Percentiles rank a stretch among this genome's conserved stretches.
phyloP scores from a whole-genome alignment of 2,329 filamentous ascomycete genomes.

The Coniochaeta sp. region DNA sequence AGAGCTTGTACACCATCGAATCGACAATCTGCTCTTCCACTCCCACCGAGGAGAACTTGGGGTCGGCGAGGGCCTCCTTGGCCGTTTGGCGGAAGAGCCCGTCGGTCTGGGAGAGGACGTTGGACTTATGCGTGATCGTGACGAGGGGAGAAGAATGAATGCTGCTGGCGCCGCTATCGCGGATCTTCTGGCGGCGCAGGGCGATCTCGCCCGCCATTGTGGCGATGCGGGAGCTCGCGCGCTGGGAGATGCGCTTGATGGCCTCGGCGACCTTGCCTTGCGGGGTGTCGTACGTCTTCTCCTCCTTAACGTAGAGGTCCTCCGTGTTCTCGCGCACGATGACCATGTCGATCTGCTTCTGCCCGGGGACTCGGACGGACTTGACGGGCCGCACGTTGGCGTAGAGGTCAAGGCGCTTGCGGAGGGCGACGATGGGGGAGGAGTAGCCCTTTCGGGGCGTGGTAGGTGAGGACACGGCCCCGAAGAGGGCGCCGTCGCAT shows the following conservation, averaged over 20 bases:
- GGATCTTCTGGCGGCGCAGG: slow-evolving; percentile 73
- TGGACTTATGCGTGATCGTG: slow-evolving; percentile 97
- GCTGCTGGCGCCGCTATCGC: slow-evolving; percentile 48
- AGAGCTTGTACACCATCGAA: slow-evolving; percentile 56
- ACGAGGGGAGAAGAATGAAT: slow-evolving; percentile 69
- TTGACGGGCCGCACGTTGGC: slow-evolving; percentile 97
- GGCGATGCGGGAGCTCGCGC: slow-evolving; percentile 78
- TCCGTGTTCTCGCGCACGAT: slow-evolving; percentile 99
- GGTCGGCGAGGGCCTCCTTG: slow-evolving; percentile 61
- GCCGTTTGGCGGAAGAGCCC: slow-evolving; percentile 85
- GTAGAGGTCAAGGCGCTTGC: slow-evolving; percentile 91
- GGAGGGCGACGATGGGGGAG: slow-evolving; percentile 90
- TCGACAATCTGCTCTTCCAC: slow-evolving; percentile 86
- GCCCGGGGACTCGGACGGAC: slow-evolving; percentile 60
- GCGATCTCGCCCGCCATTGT: slow-evolving; percentile 94
- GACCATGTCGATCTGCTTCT: slow-evolving; percentile 83
- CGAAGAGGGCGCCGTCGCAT: slow-evolving; percentile 94
- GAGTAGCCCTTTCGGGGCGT: slow-evolving; percentile 92
- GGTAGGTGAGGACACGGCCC: slow-evolving; percentile 87
- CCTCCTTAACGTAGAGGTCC: slow-evolving; percentile 96
- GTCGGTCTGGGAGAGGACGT: slow-evolving; percentile 93
- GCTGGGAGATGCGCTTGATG: slow-evolving; percentile 92
- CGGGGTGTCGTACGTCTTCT: slow-evolving; percentile 70
- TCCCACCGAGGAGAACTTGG: slow-evolving; percentile 54
- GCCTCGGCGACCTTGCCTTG: slow-evolving; percentile 87